Evolutionary conservation across 2,329 filamentous ascomycete genomes (phyloP).

Genomic region (Periconia sp.): DNA sequence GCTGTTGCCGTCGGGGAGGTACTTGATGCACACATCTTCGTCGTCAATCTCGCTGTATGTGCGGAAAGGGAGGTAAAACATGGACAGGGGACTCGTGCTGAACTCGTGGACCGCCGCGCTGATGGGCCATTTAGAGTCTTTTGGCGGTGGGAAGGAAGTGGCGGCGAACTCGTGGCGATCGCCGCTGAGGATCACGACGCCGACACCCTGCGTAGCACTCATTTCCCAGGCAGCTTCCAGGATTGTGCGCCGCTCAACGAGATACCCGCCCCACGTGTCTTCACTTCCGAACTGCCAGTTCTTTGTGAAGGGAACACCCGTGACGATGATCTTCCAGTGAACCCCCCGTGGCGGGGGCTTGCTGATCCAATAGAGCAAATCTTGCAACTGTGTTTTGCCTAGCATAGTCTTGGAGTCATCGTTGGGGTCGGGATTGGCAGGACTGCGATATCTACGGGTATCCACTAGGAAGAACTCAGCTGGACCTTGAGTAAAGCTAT

Average conservation of each 20-base stretch:
- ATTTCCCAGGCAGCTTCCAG: constrained; percentile 93
- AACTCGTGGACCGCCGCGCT: constrained; percentile 74
- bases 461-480: constrained; percentile 95
- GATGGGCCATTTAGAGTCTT: constrained; percentile 58
- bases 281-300: constrained; percentile 89
- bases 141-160: constrained; percentile 69
- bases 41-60: constrained; percentile 82
- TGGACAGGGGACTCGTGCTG: constrained; percentile 84
- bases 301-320: constrained; percentile 92
- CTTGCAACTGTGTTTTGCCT: constrained; percentile 73
- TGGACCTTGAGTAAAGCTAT: constrained; percentile 84
- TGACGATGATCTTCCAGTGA: constrained; percentile 91
- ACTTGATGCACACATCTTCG: constrained; percentile 84
- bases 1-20: constrained; percentile 80
- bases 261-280: constrained; percentile 94
- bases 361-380: constrained; percentile 75
- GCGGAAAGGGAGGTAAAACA: constrained; percentile 86
- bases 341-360: constrained; percentile 74
- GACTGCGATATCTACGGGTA: constrained; percentile 80
- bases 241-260: constrained; percentile 74
- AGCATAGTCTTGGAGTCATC: constrained; percentile 81
- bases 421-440: constrained; percentile 64
- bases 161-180: constrained; percentile 98
- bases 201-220: constrained; percentile 67
- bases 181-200: constrained; percentile 82